Evolutionary conservation across 106 monocot species (phyloP).

Genomic region (Triglochin maritima): DNA sequence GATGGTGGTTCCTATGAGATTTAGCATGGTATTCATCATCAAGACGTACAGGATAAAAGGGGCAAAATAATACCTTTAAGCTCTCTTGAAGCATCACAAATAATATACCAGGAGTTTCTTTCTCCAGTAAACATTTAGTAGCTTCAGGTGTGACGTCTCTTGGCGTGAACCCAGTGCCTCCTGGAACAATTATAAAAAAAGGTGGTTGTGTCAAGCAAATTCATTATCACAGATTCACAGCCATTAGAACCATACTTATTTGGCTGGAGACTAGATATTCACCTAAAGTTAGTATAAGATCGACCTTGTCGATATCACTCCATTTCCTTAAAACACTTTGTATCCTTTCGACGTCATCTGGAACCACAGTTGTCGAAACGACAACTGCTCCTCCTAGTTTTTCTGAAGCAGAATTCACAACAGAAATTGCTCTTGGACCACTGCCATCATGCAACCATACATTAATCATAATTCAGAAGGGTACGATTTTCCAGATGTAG

Average conservation of each 20-base stretch:
- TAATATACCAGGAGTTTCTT: conserved; percentile 71
- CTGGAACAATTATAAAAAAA: conserved; percentile 20
- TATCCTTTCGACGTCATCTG: conserved; percentile 69
- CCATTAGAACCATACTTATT: no score
- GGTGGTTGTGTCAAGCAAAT: neutral
- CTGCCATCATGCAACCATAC: conserved; percentile 21
- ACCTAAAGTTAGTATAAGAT: conserved; percentile 93
- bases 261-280: neutral
- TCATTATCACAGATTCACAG: no score
- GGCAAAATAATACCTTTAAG: conserved; percentile 46
- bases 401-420: conserved; percentile 74
- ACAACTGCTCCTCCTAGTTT: conserved; percentile 65
- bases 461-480: no score
- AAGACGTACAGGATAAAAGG: no score
- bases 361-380: conserved; percentile 66
- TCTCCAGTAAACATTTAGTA: conserved; percentile 65
- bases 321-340: conserved; percentile 44
- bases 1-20: no score
- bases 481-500: neutral
- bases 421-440: conserved; percentile 87
- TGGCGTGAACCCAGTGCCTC: conserved; percentile 94
- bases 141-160: conserved; percentile 99
- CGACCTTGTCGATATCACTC: conserved; percentile 77
- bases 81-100: conserved; percentile 91
- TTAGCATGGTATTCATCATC: no score